Conservation (phyloP, 371 early-diverging fungal genomes). For the Funneliformis caledonium region DNA sequence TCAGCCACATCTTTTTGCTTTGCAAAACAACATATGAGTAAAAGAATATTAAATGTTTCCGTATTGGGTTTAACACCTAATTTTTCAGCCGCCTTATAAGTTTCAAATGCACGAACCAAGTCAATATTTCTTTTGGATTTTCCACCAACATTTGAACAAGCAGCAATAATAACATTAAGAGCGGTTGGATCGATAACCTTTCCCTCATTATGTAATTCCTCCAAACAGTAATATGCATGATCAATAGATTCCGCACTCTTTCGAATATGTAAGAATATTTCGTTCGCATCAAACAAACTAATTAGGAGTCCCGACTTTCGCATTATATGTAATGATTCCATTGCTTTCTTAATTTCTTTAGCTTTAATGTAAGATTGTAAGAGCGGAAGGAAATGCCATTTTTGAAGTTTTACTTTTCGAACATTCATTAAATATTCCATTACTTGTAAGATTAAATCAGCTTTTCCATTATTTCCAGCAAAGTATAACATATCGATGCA, state of each 20-base stretch:
- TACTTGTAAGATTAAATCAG: constrained; percentile 61
- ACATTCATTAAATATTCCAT: constrained; percentile 58
- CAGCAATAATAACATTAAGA: constrained; percentile 67
- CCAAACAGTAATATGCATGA: constrained; percentile 57
- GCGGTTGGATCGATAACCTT: constrained; percentile 61
- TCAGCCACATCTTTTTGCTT: constrained; percentile 62
- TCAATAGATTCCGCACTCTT: constrained; percentile 50
- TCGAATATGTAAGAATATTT: constrained; percentile 13
- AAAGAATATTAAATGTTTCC: constrained; percentile 66
- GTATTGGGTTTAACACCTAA: constrained; percentile 58
- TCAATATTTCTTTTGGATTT: constrained; percentile 42
- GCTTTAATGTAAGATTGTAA: constrained; percentile 67
- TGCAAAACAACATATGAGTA: constrained; percentile 61
- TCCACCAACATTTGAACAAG: constrained; percentile 52
- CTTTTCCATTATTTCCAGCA: constrained; percentile 64
- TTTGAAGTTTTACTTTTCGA: constrained; percentile 60
- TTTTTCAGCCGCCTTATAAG: constrained; percentile 57
- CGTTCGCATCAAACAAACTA: constrained; percentile 45
- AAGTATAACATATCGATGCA: constrained; percentile 62
- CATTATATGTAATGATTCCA: constrained; percentile 71
- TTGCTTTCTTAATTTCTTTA: constrained; percentile 62
- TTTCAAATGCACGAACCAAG: constrained; percentile 58
- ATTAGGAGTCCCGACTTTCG: constrained; percentile 58
- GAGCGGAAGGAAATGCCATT: constrained; percentile 72
- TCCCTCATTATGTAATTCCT: constrained; percentile 56